Evolutionary conservation across 345 rosid genomes (phyloP).

Genomic region (Clarkia xantiana): DNA sequence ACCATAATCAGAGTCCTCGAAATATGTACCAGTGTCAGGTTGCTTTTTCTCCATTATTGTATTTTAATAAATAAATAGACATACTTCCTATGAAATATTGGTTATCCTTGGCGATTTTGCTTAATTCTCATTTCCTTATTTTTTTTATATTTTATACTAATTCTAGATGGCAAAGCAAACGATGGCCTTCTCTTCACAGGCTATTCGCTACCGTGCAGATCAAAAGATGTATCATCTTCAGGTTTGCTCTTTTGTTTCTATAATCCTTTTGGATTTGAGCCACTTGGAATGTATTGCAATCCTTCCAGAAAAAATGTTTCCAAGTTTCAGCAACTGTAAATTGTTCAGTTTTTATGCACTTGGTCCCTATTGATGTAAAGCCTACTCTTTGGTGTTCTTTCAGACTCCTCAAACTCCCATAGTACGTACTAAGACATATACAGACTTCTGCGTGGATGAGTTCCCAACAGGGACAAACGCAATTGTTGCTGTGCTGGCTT

Average conservation of each 20-base stretch:
- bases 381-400: constrained; percentile 12
- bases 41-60: not conserved
- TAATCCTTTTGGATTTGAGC: not conserved
- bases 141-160: constrained; percentile 1
- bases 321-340: too few relatives aligned
- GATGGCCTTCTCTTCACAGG: constrained; percentile 85
- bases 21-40: constrained; percentile 99
- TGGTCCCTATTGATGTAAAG: not conserved
- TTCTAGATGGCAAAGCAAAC: constrained; percentile 95
- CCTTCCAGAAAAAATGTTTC: too few relatives aligned
- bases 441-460: constrained; percentile 61
- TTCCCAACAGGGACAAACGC: constrained; percentile 93
- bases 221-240: constrained; percentile 95
- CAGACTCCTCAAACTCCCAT: constrained; percentile 98
- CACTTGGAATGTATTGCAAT: too few relatives aligned
- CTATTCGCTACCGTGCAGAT: constrained; percentile 68
- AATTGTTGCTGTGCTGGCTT: constrained; percentile 91
- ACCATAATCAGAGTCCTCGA: constrained; percentile 97
- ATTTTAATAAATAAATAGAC: too few relatives aligned
- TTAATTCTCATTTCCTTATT: not conserved
- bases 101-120: not conserved
- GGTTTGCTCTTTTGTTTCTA: constrained; percentile 20
- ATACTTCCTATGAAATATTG: too few relatives aligned
- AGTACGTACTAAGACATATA: constrained; percentile 67
- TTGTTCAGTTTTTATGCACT: too few relatives aligned